Percentiles rank a stretch among this genome's conserved stretches.
Evolutionary conservation across 2,329 filamentous ascomycete genomes (phyloP).

Genomic region (Gyromitra esculenta): DNA sequence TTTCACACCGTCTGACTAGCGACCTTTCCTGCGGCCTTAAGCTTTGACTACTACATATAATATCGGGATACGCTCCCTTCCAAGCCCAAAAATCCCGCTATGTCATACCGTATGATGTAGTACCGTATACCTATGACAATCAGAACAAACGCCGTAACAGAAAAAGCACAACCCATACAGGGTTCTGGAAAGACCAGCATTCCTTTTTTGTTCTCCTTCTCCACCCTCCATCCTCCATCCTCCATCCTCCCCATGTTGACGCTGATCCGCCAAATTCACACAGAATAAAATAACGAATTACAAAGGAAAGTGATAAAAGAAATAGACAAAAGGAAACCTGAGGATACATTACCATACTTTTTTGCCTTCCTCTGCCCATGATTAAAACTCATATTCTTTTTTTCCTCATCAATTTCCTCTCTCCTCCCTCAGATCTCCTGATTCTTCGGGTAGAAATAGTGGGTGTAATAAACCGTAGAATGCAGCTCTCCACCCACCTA

Average conservation of each 20-base stretch:
- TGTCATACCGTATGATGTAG: not conserved
- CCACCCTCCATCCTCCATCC: not conserved
- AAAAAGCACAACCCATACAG: not conserved
- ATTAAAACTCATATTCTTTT: constrained; percentile 1
- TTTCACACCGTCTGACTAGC: not conserved
- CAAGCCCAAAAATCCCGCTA: not conserved
- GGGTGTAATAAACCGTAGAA: not conserved
- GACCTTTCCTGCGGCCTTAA: not conserved
- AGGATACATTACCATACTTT: constrained; percentile 4
- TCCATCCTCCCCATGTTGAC: no score
- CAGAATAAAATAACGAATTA: not conserved
- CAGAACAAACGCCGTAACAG: not conserved
- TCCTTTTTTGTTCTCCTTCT: not conserved
- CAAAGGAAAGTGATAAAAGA: constrained; percentile 6
- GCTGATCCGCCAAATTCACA: not conserved
- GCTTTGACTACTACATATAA: no score
- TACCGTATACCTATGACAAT: not conserved
- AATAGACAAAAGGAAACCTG: constrained; percentile 1
- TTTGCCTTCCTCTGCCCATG: not conserved
- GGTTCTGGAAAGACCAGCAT: not conserved
- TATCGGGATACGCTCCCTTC: not conserved
- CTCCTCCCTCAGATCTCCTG: not conserved
- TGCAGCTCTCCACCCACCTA: not conserved
- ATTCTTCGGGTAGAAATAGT: not conserved
- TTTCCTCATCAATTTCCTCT: not conserved